Conservation (phyloP, 129 eudicot species). For the Dittrichia graveolens region DNA sequence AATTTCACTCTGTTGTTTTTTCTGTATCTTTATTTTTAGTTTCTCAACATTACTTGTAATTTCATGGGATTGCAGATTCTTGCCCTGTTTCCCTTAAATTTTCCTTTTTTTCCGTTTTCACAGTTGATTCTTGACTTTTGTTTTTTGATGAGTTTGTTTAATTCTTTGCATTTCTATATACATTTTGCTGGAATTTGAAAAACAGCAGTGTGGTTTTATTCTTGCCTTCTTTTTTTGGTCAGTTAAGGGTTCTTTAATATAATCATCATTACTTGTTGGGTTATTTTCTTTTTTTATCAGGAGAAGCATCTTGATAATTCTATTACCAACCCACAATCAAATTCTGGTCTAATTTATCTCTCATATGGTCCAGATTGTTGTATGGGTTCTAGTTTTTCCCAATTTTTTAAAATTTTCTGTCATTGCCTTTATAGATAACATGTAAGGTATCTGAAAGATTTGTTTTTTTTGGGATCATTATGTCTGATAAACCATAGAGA, state of each 20-base stretch:
- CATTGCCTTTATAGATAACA: background rate
- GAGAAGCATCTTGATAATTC: conserved; percentile 24
- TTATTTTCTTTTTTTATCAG: conserved; percentile 12
- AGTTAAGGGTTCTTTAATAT: conserved; percentile 30
- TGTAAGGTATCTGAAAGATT: conserved; percentile 12
- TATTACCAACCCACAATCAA: conserved; percentile 28
- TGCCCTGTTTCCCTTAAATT: conserved; percentile 6
- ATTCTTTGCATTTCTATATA: background rate
- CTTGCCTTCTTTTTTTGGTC: conserved; percentile 12
- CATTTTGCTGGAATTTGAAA: background rate
- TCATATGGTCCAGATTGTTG: conserved; percentile 5
- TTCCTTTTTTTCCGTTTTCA: no score
- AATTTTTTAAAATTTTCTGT: background rate
- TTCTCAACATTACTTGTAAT: background rate
- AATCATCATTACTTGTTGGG: conserved; percentile 30
- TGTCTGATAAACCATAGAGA: no score
- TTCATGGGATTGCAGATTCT: conserved; percentile 10
- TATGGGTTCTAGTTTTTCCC: background rate
- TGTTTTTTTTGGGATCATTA: background rate
- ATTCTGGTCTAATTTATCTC: background rate
- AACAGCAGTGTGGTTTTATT: background rate
- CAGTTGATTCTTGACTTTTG: no score
- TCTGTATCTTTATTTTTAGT: background rate
- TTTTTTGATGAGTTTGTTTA: no score
- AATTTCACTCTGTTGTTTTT: background rate